phyloP scores from a whole-genome alignment of 805 yeast genomes.

The Starmerella potacharoeniae region DNA sequence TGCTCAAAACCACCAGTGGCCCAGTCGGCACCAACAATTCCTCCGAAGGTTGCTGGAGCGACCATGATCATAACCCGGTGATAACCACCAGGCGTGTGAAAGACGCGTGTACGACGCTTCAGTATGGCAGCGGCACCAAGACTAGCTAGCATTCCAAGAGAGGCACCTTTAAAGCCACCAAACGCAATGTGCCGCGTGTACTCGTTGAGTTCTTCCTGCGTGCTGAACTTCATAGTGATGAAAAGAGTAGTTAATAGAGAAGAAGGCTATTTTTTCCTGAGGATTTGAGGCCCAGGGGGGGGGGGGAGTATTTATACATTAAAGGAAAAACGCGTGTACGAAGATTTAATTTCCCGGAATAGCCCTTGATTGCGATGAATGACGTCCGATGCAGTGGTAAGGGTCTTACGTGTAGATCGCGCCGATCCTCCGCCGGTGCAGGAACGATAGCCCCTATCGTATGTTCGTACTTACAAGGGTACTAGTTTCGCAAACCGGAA shows the following conservation, averaged over 20 bases:
- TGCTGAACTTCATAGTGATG: conserved; percentile 48
- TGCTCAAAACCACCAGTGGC: conserved; percentile 58
- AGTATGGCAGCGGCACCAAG: conserved; percentile 37
- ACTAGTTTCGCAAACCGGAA: neutral
- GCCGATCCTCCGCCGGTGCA: neutral
- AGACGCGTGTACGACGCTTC: conserved; percentile 32
- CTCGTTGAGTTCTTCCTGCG: conserved; percentile 54
- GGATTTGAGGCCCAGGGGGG: neutral
- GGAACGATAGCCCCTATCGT: neutral
- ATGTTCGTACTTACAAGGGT: conserved; percentile 1
- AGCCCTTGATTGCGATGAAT: neutral
- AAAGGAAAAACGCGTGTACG: neutral
- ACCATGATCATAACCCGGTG: conserved; percentile 50
- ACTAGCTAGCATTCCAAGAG: conserved; percentile 46
- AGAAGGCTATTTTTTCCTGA: neutral
- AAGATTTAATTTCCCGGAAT: neutral
- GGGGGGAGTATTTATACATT: neutral
- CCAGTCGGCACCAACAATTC: conserved; percentile 58
- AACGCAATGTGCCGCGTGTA: conserved; percentile 45
- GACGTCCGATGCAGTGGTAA: conserved; percentile 1
- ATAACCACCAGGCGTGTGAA: conserved; percentile 22
- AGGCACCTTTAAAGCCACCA: conserved; percentile 53
- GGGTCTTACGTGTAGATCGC: neutral
- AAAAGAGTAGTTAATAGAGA: neutral
- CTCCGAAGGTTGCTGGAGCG: conserved; percentile 52